Evolutionary conservation across 2,329 filamentous ascomycete genomes (phyloP).

Genomic region (Pseudocercospora macadamiae): DNA sequence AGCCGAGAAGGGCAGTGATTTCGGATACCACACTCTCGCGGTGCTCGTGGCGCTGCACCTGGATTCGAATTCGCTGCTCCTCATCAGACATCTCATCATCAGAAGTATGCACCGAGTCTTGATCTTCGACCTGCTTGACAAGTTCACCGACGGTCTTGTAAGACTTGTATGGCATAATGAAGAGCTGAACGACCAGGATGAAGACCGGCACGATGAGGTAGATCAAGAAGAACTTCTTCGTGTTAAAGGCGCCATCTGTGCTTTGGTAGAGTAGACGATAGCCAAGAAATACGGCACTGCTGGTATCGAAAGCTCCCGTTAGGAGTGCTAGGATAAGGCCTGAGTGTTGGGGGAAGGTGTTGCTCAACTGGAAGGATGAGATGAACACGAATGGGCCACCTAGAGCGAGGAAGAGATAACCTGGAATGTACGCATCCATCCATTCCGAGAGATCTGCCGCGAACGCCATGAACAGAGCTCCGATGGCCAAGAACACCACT

Average conservation of each 20-base stretch:
- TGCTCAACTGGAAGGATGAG: slow-evolving; percentile 55
- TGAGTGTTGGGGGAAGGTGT: slow-evolving; percentile 54
- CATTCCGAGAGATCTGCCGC: slow-evolving; percentile 63
- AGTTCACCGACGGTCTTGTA: slow-evolving; percentile 73
- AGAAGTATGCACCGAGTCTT: slow-evolving; percentile 51
- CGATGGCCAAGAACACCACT: slow-evolving; percentile 67
- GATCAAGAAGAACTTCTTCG: slow-evolving; percentile 54
- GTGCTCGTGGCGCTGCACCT: slow-evolving; percentile 54
- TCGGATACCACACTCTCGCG: slow-evolving; percentile 68
- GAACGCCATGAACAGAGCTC: slow-evolving; percentile 74
- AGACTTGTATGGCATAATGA: slow-evolving; percentile 51
- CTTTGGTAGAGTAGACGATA: slow-evolving; percentile 53
- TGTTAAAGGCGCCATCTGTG: slow-evolving; percentile 45
- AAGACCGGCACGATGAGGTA: slow-evolving; percentile 53
- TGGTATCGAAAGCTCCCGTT: slow-evolving; percentile 56
- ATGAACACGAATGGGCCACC: slow-evolving; percentile 57
- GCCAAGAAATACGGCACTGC: slow-evolving; percentile 52
- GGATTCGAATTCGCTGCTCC: slow-evolving; percentile 59
- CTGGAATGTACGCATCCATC: slow-evolving; percentile 63
- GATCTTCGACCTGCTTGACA: slow-evolving; percentile 68
- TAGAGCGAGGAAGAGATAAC: slow-evolving; percentile 54
- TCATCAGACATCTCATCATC: slow-evolving; percentile 59
- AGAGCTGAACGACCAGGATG: slow-evolving; percentile 47
- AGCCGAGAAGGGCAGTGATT: slow-evolving; percentile 73
- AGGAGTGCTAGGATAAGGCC: slow-evolving; percentile 54